Conservation (phyloP, 1,284 basidiomycete genomes). For the Leccinum subrobustum region DNA sequence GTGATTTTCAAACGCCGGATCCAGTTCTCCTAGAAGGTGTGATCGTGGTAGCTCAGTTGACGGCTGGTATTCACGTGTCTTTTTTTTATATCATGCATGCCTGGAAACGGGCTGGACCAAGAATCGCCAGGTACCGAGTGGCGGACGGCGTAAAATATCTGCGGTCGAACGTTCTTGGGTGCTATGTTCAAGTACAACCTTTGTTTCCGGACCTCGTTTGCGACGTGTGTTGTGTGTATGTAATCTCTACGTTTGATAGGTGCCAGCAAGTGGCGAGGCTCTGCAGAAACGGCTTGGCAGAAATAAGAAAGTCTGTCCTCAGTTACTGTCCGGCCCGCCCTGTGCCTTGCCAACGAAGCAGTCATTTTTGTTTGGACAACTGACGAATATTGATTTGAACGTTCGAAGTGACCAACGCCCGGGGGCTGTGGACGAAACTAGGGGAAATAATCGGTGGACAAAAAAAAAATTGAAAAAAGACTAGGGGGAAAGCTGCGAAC, state of each 20-base stretch:
- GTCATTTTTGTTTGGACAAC: conserved; percentile 9
- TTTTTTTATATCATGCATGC: conserved; percentile 30
- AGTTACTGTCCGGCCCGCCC: conserved; percentile 6
- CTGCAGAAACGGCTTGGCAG: conserved; percentile 12
- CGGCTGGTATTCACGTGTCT: conserved; percentile 27
- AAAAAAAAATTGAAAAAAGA: conserved; percentile 6
- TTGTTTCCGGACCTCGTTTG: conserved; percentile 24
- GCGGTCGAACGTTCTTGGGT: conserved; percentile 33
- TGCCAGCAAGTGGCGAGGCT: conserved; percentile 29
- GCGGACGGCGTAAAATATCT: conserved; percentile 41
- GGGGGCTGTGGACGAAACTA: conserved; percentile 15
- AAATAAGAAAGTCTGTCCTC: conserved; percentile 14
- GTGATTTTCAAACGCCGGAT: conserved; percentile 51
- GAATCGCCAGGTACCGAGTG: conserved; percentile 36
- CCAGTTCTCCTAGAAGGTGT: conserved; percentile 42
- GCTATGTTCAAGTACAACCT: conserved; percentile 28
- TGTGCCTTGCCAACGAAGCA: conserved; percentile 24
- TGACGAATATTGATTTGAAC: conserved; percentile 6
- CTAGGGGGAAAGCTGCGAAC: conserved; percentile 17
- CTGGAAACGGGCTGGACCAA: conserved; percentile 42
- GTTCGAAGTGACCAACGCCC: conserved; percentile 10
- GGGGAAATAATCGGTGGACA: conserved; percentile 5
- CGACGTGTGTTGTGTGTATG: conserved; percentile 21
- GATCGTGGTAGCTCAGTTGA: conserved; percentile 24
- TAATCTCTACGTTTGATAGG: conserved; percentile 20